Base-by-base conservation (phyloP, 768 basidiomycete genomes). In the Leccinum barrowsii region DNA sequence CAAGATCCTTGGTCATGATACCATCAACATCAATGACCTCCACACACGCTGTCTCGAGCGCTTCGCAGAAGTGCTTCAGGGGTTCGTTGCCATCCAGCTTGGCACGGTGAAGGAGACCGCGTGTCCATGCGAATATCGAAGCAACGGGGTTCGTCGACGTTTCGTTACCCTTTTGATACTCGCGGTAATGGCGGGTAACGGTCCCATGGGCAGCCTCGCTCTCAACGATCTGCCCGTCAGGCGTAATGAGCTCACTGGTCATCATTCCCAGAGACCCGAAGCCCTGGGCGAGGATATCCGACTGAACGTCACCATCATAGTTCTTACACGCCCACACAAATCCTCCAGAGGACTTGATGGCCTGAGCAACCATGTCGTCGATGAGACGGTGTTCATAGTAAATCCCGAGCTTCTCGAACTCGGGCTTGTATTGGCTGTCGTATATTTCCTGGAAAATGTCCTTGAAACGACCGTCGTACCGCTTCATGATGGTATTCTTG, bases 81-180 rank as follows among this genome's bases (percentile, higher is more conserved):
- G 79, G 78, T 21, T 83, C 84, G 71, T 96, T 98, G 42, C 77
- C 78, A 70, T 99, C 96, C 32, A 98, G 81, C 78, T 92, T 94
- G 62, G 94, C 95, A 64, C 94, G 88, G 77, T 94, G 93, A 55
- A 92, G 76, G 44, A 99, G 81, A 0, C 96, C 96, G 49, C 97
- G 87, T 15, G 96, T 98, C 96, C 96, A 99, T 7, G 96, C 96
- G 67, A 95, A 98, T 78, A 99, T 98, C 57, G 91, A 94, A 48
- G 96, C 96, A 65, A 98, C 94, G 42, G 96, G 95, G 83, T 99
- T 99, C 50, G 96, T 99, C 57, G 92, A 94, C 11, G 96, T 98
- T 79, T 98, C 97, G 59, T 89, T 87, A 52, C 96, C 96, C 80
- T 98, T 96, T 75, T 98, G 96, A 72, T 85, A 89, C 76, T 98